Evolutionary conservation across 2,329 filamentous ascomycete genomes (phyloP), one percentile per base, ranked within the genome.

Genomic region (Pyrenophora teres): DNA sequence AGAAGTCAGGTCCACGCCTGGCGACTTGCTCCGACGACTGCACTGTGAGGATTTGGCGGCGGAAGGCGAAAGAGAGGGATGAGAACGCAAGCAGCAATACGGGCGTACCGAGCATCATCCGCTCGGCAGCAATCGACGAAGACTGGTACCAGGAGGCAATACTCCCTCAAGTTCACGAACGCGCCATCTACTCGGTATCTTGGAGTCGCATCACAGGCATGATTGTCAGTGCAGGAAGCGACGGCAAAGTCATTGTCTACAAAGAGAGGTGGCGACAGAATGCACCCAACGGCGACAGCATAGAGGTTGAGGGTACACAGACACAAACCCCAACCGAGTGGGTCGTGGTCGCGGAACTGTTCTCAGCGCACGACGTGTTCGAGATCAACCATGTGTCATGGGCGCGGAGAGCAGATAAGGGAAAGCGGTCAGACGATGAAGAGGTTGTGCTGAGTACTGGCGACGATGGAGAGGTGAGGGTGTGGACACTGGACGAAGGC

Each of bases 331-430:
- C 68, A 38, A 83, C 81, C 1, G 81, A 83, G 53, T 97, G 94
- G 94, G 79, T 80, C 6, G 74, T 93, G 3, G 68, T 96, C 13
- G 84, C 85, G 0, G 82, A 83, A n/a, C 69, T 89, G 1, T 80
- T 87, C 40, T 87, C 87, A 30, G 90, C 87, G 2, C 94, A 99
- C 71, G 92, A 91, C 0, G 90, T 95, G 2, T 97, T 93, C 68
- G 94, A 99, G 75, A 82, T 97, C 58, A 99, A 99, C 67, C 92
- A 97, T 73, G 83, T 94, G 41, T 86, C 84, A 2, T 99, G 94
- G 94, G 92, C 91, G 60, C 84, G 82, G 63, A 81, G 92, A 50
- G 88, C 85, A 50, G 92, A 96, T 70, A 80, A 80, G 42, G 87
- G 78, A 1, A 81, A 81, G 68, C 79, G 76, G 56, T 80, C 51